Evolutionary conservation across 1,284 basidiomycete genomes (phyloP), one percentile per base, ranked within the genome.

Genomic region (Ceraceosorus guamensis): DNA sequence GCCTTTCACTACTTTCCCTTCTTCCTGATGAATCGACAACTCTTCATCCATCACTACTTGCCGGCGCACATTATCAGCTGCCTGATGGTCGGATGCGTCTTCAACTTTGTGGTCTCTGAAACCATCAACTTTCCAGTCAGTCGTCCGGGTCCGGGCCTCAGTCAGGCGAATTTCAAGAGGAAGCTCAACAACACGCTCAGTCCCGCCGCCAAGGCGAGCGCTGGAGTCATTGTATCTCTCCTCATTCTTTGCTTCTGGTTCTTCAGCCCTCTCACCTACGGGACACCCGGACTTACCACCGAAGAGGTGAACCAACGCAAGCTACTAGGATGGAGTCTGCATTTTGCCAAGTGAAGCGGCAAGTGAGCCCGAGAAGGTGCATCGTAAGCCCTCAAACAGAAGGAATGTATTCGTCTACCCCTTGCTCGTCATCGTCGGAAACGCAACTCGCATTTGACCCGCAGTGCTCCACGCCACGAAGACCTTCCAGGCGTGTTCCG

Each of bases 1-100:
- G 86, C 84, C 6, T 89, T 88, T 62, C 95, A 99, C 78, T 99
- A 96, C 80, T 80, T 89, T 73, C 95, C 95, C 10, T 99, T 98
- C 83, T 98, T 89, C 85, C 82, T 96, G 37, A 96, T 99, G 91
- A 87, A 83, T 71, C 88, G 95, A 53, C 95, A 99, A 76, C 82
- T 93, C 35, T 75, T 75, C 82, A 81, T 99, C 43, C 93, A 99
- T 77, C 93, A 99, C 78, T 99, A 99, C 77, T 85, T 99, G 6
- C 93, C 93, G 5, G 90, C 93, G 37, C 37, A 80, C 76, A 82
- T 98, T 44, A 87, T 89, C 30, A 92, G 91, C 6, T 87, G 90
- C 13, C 81, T 98, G 55, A 85, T 95, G 48, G 89, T 92, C 14
- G 95, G 93, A 46, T 83, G 88, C 3, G 86, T 96, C 34, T 80